Base-by-base conservation (phyloP, 108 stramenopile species). In the Craspedostauros australis region DNA sequence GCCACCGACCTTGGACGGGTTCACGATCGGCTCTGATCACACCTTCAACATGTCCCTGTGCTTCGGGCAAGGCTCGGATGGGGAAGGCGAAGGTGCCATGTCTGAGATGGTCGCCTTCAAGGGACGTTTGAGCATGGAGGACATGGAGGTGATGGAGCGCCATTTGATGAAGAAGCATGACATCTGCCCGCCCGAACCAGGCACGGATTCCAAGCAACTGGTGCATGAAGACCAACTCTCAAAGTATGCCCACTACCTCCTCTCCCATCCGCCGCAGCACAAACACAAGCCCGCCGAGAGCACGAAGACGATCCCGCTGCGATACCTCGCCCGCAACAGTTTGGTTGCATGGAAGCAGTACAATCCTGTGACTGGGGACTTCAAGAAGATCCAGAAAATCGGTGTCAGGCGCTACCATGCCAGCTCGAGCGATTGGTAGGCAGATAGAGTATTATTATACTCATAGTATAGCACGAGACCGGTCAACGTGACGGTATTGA, bases 1-100 rank as follows among this genome's bases (percentile, higher is more conserved):
- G 29, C 31, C 41, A 39, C 42, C 39, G 29, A 51, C 19, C 20
- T 55, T 91, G 42, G 85, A 91, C 57, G 89, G 89, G 12, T 50
- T 91, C 3, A 80, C 88, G 0, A 84, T 91, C 51, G 89, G 89
- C 24, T 84, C 89, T 4, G 89, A 91, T 66, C 89, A 91, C 54
- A 39, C 51, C 15, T 91, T 86, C 50, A 78, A 82, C 34, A 80
- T 91, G 80, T 77, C 82, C 7, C 62, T 91, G 7, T 87, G 89
- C 43, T 82, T 68, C 45, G 89, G 89, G 15, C 73, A 76, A 45
- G 76, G 76, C 9, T 56, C 66, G 11, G 75, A 67, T 31, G 76
- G 76, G 5, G 84, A 84, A 43, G 81, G 85, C 20, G 77, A 82
- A 54, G 89, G 88, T 18, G 76, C 86, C 23, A 88, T 92, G 42